Percentiles rank a stretch among this genome's conserved stretches.
These are phyloP conservation scores for Gaertneriomyces semiglobifer DNA, from an alignment of 192 early-diverging fungal genomes.

Conservation along the genomic window DNA sequence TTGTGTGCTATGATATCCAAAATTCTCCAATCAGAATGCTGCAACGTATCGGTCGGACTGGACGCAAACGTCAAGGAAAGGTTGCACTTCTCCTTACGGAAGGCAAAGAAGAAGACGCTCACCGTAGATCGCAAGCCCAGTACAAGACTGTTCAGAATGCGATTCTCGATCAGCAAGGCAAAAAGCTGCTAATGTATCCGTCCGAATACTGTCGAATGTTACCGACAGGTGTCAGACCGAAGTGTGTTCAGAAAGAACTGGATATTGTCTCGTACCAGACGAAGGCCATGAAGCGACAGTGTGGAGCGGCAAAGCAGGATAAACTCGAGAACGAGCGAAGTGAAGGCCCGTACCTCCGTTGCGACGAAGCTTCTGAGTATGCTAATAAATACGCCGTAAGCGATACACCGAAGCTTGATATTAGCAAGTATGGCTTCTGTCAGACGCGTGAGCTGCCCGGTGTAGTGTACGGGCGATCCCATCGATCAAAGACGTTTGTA, in stretches of 20 bases:
- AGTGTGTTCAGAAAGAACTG: slow-evolving; percentile 46
- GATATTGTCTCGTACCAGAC: slow-evolving; percentile 45
- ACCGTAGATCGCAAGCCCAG: slow-evolving; percentile 45
- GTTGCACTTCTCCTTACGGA: slow-evolving; percentile 65
- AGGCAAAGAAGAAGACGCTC: slow-evolving; percentile 62
- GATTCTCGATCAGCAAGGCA: slow-evolving; percentile 51
- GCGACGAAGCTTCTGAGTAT: slow-evolving; percentile 7
- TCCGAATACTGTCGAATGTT: slow-evolving; percentile 45
- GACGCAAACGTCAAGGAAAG: slow-evolving; percentile 68
- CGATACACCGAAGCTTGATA: slow-evolving; percentile 3
- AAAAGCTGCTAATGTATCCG: slow-evolving; percentile 49
- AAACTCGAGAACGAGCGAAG: slow-evolving; percentile 19
- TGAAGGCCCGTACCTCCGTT: neutral
- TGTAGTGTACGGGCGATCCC: slow-evolving; percentile 18
- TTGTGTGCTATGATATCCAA: slow-evolving; percentile 83
- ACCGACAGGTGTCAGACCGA: slow-evolving; percentile 46
- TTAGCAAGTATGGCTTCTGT: slow-evolving; percentile 17
- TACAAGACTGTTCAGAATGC: slow-evolving; percentile 66
- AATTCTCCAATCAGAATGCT: slow-evolving; percentile 71
- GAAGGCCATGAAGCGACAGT: slow-evolving; percentile 7
- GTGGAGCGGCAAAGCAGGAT: slow-evolving; percentile 27
- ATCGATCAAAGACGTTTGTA: slow-evolving; percentile 25
- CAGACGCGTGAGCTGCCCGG: slow-evolving; percentile 30
- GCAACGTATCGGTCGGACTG: slow-evolving; percentile 73
- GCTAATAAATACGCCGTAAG: neutral